Evolutionary conservation across 2,329 filamentous ascomycete species (phyloP).

Genomic region (Plenodomus tracheiphilus): DNA sequence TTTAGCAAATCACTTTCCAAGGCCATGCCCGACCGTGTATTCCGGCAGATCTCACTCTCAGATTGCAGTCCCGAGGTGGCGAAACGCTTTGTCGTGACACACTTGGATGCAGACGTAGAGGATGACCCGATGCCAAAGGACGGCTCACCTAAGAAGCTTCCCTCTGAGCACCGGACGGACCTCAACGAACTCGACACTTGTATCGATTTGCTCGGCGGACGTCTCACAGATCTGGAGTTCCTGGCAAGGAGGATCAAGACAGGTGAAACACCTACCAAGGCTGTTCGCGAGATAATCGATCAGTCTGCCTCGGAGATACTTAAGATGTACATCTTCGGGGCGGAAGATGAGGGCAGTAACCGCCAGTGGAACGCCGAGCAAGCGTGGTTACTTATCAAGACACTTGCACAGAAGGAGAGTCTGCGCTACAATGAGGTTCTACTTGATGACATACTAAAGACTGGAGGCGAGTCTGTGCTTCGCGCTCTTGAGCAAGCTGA

Average conservation of each 20-base stretch:
- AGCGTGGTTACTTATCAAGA: constrained; percentile 85
- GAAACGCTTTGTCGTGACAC: constrained; percentile 85
- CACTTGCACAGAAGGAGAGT: constrained; percentile 67
- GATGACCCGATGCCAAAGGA: constrained; percentile 46
- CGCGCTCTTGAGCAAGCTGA: constrained; percentile 83
- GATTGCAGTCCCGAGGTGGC: constrained; percentile 84
- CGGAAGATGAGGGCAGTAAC: constrained; percentile 56
- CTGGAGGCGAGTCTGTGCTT: constrained; percentile 73
- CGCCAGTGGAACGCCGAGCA: constrained; percentile 80
- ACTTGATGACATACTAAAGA: constrained; percentile 73
- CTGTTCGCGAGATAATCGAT: constrained; percentile 84
- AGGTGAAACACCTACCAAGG: constrained; percentile 79
- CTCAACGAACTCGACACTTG: constrained; percentile 76
- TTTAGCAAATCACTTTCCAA: constrained; percentile 87
- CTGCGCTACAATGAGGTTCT: constrained; percentile 87
- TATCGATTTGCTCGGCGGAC: constrained; percentile 81
- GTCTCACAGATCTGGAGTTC: constrained; percentile 93
- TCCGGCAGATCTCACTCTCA: constrained; percentile 81
- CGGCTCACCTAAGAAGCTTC: constrained; percentile 46
- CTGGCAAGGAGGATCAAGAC: constrained; percentile 86
- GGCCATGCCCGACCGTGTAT: constrained; percentile 86
- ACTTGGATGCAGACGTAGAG: constrained; percentile 62
- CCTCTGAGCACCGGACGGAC: constrained; percentile 56
- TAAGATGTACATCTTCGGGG: constrained; percentile 81
- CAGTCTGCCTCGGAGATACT: constrained; percentile 88